Conservation (phyloP, 2,329 filamentous ascomycete genomes). For the Pseudogymnoascus pannorum region DNA sequence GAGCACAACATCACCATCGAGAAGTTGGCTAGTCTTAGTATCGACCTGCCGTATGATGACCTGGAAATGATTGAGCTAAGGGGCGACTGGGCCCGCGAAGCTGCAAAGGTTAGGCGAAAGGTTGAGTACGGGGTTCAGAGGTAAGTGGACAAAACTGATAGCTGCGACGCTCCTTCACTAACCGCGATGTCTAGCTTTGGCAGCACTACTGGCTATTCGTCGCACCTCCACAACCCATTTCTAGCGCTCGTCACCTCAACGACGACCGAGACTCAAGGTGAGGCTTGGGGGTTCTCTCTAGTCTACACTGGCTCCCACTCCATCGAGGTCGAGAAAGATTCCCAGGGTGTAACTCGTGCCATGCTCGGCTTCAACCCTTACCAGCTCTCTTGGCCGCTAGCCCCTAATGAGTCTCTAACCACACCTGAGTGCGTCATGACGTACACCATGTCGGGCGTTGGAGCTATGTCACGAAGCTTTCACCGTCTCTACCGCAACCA, state of each 20-base stretch:
- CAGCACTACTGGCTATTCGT: slow-evolving; percentile 54
- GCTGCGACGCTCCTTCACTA: not conserved
- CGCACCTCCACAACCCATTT: slow-evolving; percentile 59
- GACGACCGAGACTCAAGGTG: slow-evolving; percentile 53
- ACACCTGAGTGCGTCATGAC: slow-evolving; percentile 57
- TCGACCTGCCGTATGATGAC: slow-evolving; percentile 53
- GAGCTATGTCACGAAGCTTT: slow-evolving; percentile 54
- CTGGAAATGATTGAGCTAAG: slow-evolving; percentile 55
- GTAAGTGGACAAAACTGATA: slow-evolving; percentile 25
- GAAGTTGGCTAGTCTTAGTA: slow-evolving; percentile 51
- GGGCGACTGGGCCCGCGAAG: slow-evolving; percentile 57
- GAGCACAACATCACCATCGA: slow-evolving; percentile 45
- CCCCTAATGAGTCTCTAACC: slow-evolving; percentile 47
- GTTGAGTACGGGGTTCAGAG: slow-evolving; percentile 50
- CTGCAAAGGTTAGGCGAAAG: slow-evolving; percentile 44
- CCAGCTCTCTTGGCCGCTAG: slow-evolving; percentile 52
- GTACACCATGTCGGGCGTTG: slow-evolving; percentile 51
- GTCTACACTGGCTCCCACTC: slow-evolving; percentile 58
- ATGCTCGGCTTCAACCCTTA: slow-evolving; percentile 53
- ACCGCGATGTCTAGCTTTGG: slow-evolving; percentile 40
- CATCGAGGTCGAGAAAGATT: slow-evolving; percentile 54
- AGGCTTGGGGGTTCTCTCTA: slow-evolving; percentile 58
- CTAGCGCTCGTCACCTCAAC: slow-evolving; percentile 47
- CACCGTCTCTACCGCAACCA: slow-evolving; percentile 56
- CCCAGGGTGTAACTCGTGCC: slow-evolving; percentile 53